Evolutionary conservation across 345 rosid genomes (phyloP).

Genomic region (Hevea brasiliensis): DNA sequence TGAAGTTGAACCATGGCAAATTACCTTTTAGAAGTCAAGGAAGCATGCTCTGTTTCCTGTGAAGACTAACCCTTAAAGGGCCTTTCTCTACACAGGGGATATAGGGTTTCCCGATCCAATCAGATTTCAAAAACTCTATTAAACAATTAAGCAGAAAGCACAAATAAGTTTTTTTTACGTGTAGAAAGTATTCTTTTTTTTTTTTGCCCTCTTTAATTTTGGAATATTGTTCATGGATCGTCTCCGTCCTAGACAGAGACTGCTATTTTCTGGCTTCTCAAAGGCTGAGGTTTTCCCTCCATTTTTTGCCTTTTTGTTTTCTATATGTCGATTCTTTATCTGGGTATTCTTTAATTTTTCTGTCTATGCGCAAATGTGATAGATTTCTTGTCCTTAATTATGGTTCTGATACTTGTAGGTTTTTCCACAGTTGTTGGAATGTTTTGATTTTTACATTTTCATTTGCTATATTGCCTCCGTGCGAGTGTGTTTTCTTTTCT

Average conservation of each 20-base stretch:
- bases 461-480: background rate
- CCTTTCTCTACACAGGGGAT: background rate
- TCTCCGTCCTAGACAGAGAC: slow-evolving; percentile 47
- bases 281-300: slow-evolving; percentile 40
- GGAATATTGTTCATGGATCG: slow-evolving; percentile 38
- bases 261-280: slow-evolving; percentile 47
- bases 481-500: too few species aligned
- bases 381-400: background rate
- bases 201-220: background rate
- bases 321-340: background rate
- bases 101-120: background rate
- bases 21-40: background rate
- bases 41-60: background rate
- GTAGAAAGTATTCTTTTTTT: background rate
- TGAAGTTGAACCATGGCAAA: background rate
- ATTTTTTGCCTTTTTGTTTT: background rate
- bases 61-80: background rate
- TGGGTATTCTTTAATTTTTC: slow-evolving; percentile 13
- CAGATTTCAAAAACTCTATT: background rate
- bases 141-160: background rate
- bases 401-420: background rate
- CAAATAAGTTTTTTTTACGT: too few species aligned
- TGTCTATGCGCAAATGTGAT: background rate
- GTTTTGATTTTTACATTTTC: background rate
- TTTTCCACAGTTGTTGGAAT: background rate